Percentiles rank a stretch among this genome's conserved stretches.
Evolutionary conservation across 805 yeast species (phyloP).

Genomic region (Saturnispora halmiae): DNA sequence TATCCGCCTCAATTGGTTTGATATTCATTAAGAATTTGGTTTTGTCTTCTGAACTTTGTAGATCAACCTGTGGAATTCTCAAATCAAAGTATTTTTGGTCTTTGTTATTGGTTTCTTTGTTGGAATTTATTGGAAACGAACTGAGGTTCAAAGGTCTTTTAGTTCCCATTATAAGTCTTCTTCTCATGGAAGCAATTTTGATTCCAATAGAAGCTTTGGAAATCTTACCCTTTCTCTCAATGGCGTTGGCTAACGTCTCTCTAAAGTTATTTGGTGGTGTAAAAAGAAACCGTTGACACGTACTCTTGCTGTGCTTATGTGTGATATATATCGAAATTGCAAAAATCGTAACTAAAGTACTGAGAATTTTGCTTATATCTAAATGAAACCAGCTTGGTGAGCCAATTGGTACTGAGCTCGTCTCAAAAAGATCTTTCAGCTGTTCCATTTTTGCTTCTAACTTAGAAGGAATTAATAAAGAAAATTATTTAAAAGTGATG

Average conservation of each 20-base stretch:
- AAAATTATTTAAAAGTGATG: neutral
- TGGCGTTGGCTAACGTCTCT: constrained; percentile 19
- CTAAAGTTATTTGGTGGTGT: constrained; percentile 26
- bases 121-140: constrained; percentile 26
- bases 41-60: constrained; percentile 13
- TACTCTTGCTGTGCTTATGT: constrained; percentile 8
- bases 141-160: constrained; percentile 27
- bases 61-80: constrained; percentile 25
- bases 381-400: neutral
- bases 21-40: constrained; percentile 17
- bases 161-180: constrained; percentile 27
- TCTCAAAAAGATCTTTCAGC: neutral
- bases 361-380: neutral
- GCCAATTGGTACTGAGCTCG: neutral
- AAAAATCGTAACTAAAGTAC: neutral
- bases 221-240: constrained; percentile 17
- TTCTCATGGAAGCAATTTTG: constrained; percentile 21
- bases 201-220: constrained; percentile 20
- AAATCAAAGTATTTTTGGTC: constrained; percentile 15
- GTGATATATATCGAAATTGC: neutral
- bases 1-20: constrained; percentile 25
- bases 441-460: neutral
- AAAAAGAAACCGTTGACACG: constrained; percentile 19
- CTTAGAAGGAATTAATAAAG: neutral
- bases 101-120: constrained; percentile 10